Conservation (phyloP, 2,329 filamentous ascomycete genomes). For the Paecilomyces variotii region DNA sequence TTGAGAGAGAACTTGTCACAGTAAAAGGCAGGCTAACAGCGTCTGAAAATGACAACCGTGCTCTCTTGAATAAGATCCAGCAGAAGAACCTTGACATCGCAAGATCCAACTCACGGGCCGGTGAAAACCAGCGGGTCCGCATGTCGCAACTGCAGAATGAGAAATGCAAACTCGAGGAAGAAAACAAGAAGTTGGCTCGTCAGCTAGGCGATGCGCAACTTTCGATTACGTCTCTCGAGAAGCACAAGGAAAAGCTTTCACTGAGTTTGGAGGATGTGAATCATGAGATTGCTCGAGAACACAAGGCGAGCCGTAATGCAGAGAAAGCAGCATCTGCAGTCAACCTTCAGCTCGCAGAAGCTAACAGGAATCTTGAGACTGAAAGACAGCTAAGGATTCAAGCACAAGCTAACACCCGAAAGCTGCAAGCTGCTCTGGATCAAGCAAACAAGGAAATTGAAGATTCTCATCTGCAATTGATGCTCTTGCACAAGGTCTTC, state of each 20-base stretch:
- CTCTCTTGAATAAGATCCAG: slow-evolving; percentile 92
- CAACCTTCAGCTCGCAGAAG: slow-evolving; percentile 77
- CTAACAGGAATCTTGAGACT: slow-evolving; percentile 81
- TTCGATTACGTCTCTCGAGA: slow-evolving; percentile 74
- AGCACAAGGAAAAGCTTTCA: slow-evolving; percentile 87
- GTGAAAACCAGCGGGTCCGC: slow-evolving; percentile 72
- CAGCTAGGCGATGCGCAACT: slow-evolving; percentile 82
- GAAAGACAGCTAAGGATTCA: slow-evolving; percentile 79
- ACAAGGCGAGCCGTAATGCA: slow-evolving; percentile 79
- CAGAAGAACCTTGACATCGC: slow-evolving; percentile 97
- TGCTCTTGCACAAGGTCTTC: slow-evolving; percentile 76
- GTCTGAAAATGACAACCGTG: slow-evolving; percentile 92
- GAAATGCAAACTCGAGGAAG: slow-evolving; percentile 74
- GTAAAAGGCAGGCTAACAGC: slow-evolving; percentile 82
- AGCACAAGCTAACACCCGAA: slow-evolving; percentile 75
- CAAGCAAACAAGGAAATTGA: slow-evolving; percentile 71
- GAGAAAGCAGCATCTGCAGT: slow-evolving; percentile 78
- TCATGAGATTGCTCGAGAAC: slow-evolving; percentile 82
- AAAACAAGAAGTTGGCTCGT: slow-evolving; percentile 69
- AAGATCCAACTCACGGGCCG: slow-evolving; percentile 75
- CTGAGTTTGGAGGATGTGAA: slow-evolving; percentile 85
- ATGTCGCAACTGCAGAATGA: slow-evolving; percentile 70
- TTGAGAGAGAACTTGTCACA: slow-evolving; percentile 84
- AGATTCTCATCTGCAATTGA: slow-evolving; percentile 70
- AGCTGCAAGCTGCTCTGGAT: slow-evolving; percentile 71